phyloP scores from a whole-genome alignment of 2,329 filamentous ascomycete genomes.

The Aspergillus alliaceus region DNA sequence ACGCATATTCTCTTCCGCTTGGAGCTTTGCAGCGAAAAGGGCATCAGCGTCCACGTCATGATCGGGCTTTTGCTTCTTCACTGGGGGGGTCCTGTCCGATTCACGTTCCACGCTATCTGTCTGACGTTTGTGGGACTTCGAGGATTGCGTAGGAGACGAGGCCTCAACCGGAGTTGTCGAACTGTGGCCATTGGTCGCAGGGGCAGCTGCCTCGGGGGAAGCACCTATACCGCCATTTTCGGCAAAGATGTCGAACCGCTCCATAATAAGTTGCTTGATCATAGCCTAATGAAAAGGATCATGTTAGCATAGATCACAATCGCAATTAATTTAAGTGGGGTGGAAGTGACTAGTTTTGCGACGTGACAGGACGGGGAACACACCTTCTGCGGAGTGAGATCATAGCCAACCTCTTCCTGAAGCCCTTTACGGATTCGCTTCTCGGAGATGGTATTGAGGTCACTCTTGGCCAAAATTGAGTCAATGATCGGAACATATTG shows the following conservation, averaged over 20 bases:
- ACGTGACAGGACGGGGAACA: conserved; percentile 14
- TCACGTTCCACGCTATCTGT: conserved; percentile 40
- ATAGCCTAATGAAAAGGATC: conserved; percentile 52
- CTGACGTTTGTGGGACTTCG: conserved; percentile 42
- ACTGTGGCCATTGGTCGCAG: conserved; percentile 37
- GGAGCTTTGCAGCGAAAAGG: conserved; percentile 78
- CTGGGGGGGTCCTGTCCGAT: conserved; percentile 38
- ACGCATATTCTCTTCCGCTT: conserved; percentile 84
- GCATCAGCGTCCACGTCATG: conserved; percentile 77
- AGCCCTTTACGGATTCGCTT: conserved; percentile 66
- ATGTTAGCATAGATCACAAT: conserved; percentile 13
- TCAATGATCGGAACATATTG: conserved; percentile 62
- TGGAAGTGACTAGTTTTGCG: conserved; percentile 4
- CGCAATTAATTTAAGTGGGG: background rate
- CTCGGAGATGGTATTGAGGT: conserved; percentile 64
- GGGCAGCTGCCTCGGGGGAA: conserved; percentile 26
- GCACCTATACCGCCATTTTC: conserved; percentile 42
- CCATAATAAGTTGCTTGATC: conserved; percentile 71
- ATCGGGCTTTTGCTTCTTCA: conserved; percentile 64
- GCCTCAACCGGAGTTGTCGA: conserved; percentile 28
- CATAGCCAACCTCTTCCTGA: conserved; percentile 60
- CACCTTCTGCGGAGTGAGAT: conserved; percentile 64
- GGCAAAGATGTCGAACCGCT: conserved; percentile 69
- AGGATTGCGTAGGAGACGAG: conserved; percentile 33
- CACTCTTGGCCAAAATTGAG: conserved; percentile 59